Conservation (phyloP, 1,284 basidiomycete genomes). For the Microbotryomycetes sp. region DNA sequence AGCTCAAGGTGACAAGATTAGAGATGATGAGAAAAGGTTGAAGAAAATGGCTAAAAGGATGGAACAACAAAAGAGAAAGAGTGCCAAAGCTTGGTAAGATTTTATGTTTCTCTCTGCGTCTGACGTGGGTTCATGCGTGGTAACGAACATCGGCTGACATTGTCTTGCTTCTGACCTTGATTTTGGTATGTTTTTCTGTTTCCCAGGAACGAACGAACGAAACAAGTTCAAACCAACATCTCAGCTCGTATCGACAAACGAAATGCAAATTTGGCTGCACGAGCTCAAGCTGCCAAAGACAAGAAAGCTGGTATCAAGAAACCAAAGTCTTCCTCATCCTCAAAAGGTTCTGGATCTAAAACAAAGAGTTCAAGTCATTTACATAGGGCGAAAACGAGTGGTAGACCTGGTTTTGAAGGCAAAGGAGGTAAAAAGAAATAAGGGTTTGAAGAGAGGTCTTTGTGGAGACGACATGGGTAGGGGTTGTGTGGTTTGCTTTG, state of each 20-base stretch:
- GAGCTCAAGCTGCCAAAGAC: conserved; percentile 69
- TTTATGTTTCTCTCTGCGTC: conserved; percentile 4
- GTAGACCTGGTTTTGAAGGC: conserved; percentile 77
- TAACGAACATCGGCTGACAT: neutral
- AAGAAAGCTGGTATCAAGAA: conserved; percentile 59
- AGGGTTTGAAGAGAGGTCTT: conserved; percentile 41
- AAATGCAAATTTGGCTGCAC: conserved; percentile 74
- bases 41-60: conserved; percentile 86
- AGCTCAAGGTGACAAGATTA: conserved; percentile 76
- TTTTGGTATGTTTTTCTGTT: neutral
- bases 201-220: conserved; percentile 73
- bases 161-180: neutral
- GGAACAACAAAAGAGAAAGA: conserved; percentile 78
- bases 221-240: conserved; percentile 62
- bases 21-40: conserved; percentile 68
- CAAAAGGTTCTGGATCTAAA: conserved; percentile 7
- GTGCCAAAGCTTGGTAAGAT: conserved; percentile 73
- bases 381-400: conserved; percentile 3
- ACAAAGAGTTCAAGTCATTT: conserved; percentile 7
- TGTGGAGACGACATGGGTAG: conserved; percentile 31
- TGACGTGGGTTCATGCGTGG: neutral
- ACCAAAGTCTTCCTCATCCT: conserved; percentile 46
- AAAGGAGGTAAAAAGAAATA: conserved; percentile 35
- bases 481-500: too few species aligned
- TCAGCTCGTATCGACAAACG: conserved; percentile 80